These are phyloP conservation scores for Botryotinia calthae DNA, from an alignment of 2,329 filamentous ascomycete genomes.

Conservation along the genomic window DNA sequence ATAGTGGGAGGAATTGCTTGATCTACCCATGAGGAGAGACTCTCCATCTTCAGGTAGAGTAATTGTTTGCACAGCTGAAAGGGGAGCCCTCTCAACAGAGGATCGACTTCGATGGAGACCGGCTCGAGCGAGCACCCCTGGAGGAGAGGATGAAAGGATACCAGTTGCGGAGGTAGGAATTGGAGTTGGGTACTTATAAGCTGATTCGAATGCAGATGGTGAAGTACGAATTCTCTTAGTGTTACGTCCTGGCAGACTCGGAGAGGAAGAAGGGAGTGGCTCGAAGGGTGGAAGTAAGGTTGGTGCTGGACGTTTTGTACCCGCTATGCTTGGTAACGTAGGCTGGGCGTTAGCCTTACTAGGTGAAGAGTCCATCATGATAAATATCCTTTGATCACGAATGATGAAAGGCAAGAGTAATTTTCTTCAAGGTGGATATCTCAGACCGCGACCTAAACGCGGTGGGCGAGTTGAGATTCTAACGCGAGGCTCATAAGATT, in stretches of 20 bases:
- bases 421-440: conserved; percentile 28
- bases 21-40: conserved; percentile 81
- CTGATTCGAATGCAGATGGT: conserved; percentile 40
- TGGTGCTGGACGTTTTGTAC: conserved; percentile 61
- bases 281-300: conserved; percentile 77
- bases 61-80: conserved; percentile 79
- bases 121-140: conserved; percentile 52
- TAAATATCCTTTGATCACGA: conserved; percentile 26
- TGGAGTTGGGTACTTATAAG: conserved; percentile 80
- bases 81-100: conserved; percentile 68
- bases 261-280: conserved; percentile 75
- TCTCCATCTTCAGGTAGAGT: conserved; percentile 80
- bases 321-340: conserved; percentile 39
- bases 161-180: conserved; percentile 91
- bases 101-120: conserved; percentile 60
- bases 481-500: conserved; percentile 21
- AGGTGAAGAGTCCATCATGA: conserved; percentile 40
- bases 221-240: conserved; percentile 63
- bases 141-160: conserved; percentile 83
- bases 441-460: conserved; percentile 20
- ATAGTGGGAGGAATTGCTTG: conserved; percentile 92
- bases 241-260: conserved; percentile 63
- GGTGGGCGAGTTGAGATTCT: conserved; percentile 16
- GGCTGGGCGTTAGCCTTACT: conserved; percentile 37
- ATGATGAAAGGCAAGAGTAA: conserved; percentile 17